phyloP scores from a whole-genome alignment of 805 yeast genomes.

The Torulaspora franciscae region DNA sequence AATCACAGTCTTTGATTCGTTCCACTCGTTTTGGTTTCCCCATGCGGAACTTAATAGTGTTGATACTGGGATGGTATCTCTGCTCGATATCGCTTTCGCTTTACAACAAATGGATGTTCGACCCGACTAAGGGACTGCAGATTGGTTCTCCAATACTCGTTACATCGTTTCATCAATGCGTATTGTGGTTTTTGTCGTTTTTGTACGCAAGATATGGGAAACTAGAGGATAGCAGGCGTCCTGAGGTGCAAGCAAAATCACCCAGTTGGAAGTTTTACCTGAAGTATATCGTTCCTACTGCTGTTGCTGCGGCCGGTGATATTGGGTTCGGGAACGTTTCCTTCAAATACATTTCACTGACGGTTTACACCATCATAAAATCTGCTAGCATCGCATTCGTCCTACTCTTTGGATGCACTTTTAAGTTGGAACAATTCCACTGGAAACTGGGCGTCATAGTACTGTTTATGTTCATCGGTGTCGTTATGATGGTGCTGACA shows the following conservation, averaged over 20 bases:
- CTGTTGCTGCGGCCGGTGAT: slow-evolving; percentile 85
- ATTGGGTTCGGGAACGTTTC: slow-evolving; percentile 90
- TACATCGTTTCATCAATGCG: slow-evolving; percentile 79
- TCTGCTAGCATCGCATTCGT: slow-evolving; percentile 87
- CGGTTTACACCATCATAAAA: slow-evolving; percentile 89
- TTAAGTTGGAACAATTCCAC: slow-evolving; percentile 70
- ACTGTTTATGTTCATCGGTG: slow-evolving; percentile 74
- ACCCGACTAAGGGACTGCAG: slow-evolving; percentile 56
- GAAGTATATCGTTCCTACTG: slow-evolving; percentile 69
- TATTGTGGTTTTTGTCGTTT: slow-evolving; percentile 50
- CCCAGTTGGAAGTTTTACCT: slow-evolving; percentile 40
- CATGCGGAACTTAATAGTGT: slow-evolving; percentile 10
- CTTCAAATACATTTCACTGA: slow-evolving; percentile 69
- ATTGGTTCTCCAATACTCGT: slow-evolving; percentile 80
- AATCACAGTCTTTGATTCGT: not conserved
- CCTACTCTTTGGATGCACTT: slow-evolving; percentile 76
- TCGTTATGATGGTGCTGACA: slow-evolving; percentile 76
- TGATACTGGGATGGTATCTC: slow-evolving; percentile 57
- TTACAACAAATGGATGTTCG: slow-evolving; percentile 98
- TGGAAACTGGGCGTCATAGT: slow-evolving; percentile 68
- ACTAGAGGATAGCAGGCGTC: not conserved
- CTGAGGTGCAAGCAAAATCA: not conserved
- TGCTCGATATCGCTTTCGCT: slow-evolving; percentile 66
- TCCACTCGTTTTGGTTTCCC: not conserved
- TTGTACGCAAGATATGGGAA: slow-evolving; percentile 36